Percentiles rank a stretch among this genome's conserved stretches.
Conservation (phyloP, 148 eudicot species). For the Gaultheria prostrata region DNA sequence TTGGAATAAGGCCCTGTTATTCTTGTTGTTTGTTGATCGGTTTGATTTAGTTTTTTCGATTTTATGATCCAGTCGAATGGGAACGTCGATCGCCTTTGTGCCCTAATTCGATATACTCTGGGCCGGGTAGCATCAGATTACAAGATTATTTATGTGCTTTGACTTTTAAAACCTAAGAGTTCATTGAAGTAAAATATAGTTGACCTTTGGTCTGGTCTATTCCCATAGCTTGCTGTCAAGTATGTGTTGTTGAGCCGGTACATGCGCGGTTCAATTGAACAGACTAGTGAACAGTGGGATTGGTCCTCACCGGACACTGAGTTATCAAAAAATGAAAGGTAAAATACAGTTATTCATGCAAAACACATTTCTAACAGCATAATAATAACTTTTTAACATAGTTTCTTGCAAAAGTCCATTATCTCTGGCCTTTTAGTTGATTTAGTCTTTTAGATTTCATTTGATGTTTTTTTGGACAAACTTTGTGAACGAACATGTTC, state of each 20-base stretch:
- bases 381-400: neutral
- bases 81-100: neutral
- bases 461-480: neutral
- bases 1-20: neutral
- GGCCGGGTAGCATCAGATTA: neutral
- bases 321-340: neutral
- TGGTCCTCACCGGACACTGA: neutral
- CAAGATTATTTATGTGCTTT: too few species aligned
- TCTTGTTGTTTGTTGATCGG: neutral
- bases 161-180: too few species aligned
- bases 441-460: neutral
- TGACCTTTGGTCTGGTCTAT: too few species aligned
- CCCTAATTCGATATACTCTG: neutral
- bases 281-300: too few species aligned
- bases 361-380: neutral
- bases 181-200: too few species aligned
- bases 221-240: too few species aligned
- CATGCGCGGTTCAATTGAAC: too few species aligned
- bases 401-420: neutral
- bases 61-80: neutral
- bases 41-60: neutral
- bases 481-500: too few species aligned
- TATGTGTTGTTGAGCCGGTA: too few species aligned
- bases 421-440: neutral
- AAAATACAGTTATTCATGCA: neutral